Evolutionary conservation across 306 rosid genomes (phyloP), one percentile per base, ranked within the genome.

Genomic region (Quercus variabilis): DNA sequence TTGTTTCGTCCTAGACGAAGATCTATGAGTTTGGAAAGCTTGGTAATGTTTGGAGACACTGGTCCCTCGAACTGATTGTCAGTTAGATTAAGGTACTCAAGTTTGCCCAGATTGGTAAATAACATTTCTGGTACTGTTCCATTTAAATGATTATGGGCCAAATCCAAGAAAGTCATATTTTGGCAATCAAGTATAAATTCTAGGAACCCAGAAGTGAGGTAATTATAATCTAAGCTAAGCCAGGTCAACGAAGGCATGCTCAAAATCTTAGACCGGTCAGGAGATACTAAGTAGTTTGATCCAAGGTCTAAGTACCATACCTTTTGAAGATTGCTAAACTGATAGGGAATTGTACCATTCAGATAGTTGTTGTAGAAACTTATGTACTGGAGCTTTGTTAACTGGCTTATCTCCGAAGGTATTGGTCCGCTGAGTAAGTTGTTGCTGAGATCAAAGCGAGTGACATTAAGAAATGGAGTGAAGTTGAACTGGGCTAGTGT

Each of bases 81-180:
- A 2, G 91, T 83, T 68, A 90, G 92, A 82, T 89, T 84, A 68
- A 93, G 87, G 75, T 65, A 82, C 81, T 91, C 87, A 9, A 93
- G 98, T 62, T 77, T 87, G 6, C 2, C 81, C 26, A 92, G 76
- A 75, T 84, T 88, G 76, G 80, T 55, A 73, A 83, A 83, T 20
- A 89, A n/a, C 41, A 67, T 52, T 67, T 91, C 87, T 58, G 94
- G 90, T 60, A 92, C 83, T 17, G 62, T 84, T 77, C 85, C 84
- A 52, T 76, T 80, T 60, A 87, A 79, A 0, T 0, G 26, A 65
- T 86, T 90, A 1, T 17, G 5, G 43, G 95, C 83, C 82, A 92
- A 74, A 63, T 92, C 95, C 14, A 92, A 84, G 79, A 69, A 87
- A 1, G 91, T 85, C 84, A 90, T n/a, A 70, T 80, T 87, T 87